Base-by-base conservation (phyloP, 371 early-diverging fungal species). In the Actinomortierella ambigua region DNA sequence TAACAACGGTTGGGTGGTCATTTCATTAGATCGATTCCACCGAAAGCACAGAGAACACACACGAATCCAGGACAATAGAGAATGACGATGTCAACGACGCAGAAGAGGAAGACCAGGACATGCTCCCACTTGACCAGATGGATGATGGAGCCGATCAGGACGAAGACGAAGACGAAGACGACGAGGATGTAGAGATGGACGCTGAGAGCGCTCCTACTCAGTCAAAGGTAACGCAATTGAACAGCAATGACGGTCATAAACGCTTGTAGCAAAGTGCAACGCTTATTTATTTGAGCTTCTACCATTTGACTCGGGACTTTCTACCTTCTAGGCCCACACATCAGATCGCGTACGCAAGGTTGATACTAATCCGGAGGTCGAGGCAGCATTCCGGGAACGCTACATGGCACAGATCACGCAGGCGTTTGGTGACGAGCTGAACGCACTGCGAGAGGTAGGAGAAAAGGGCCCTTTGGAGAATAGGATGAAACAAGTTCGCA, bases 341-440 rank as follows among this genome's bases (percentile, higher is more conserved):
- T 75, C 75, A 17, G 75, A 75, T 55, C 64, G 65, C 17, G 64
- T 75, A 2, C 75, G 67, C 27, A 68, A 63, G 46, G 28, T 51
- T 18, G 15, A 67, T 27, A 64, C 68, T 9, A 64, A 75, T 26
- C 75, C 75, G 34, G 68, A 75, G 55, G 64, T 75, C 50, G 75
- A 75, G 26, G 58, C 61, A 3, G 75, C 75, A 4, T 75, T 75
- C 49, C 68, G 63, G 20, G 56, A 64, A 41, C 61, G 64, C 49
- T 75, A 75, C 23, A 75, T 75, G 75, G 63, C 68, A 40, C 57
- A 63, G 44, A 67, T 75, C 43, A 75, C 68, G 8, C 68, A 64
- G 49, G 75, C 68, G 14, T 75, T 75, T 44, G 75, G 75, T 22
- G 75, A 75, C 40, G 75, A 75, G 51, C 53, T 75, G 42, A 75